Conservation (phyloP, 306 rosid genomes). For the Cucurbita ficifolia region DNA sequence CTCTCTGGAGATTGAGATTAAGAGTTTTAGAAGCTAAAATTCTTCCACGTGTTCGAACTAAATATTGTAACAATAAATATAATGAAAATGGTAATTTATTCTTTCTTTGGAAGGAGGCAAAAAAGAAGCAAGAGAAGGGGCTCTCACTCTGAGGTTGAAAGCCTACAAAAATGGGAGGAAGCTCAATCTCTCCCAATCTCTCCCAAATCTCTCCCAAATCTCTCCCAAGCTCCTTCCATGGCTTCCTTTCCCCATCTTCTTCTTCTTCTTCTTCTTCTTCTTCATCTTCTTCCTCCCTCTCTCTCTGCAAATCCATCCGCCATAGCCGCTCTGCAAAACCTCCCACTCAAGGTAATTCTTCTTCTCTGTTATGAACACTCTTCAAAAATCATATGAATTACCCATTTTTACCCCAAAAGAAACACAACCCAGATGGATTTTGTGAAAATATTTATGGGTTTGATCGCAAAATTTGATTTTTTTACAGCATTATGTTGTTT, state of each 20-base stretch:
- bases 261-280: slow-evolving; percentile 5
- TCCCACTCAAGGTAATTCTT: slow-evolving; percentile 46
- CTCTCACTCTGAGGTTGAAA: background rate
- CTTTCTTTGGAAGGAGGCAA: background rate
- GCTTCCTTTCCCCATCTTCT: slow-evolving; percentile 19
- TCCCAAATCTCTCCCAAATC: background rate
- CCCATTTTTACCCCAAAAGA: background rate
- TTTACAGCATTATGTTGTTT: slow-evolving; percentile 72
- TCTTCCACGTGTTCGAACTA: too few species aligned
- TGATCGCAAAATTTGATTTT: background rate
- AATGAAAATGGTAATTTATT: background rate
- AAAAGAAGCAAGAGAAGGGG: background rate
- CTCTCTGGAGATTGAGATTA: too few species aligned
- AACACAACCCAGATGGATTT: background rate
- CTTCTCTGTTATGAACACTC: background rate
- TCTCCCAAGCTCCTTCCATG: slow-evolving; percentile 25
- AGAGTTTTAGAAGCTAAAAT: too few species aligned
- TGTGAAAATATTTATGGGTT: background rate
- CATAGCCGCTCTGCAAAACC: slow-evolving; percentile 22
- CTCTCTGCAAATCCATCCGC: slow-evolving; percentile 7
- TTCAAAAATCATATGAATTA: background rate
- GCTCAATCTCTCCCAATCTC: background rate
- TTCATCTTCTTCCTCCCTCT: slow-evolving; percentile 14
- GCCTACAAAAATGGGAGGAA: background rate
- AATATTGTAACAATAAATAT: too few species aligned